Evolutionary conservation across 305 asterid species (phyloP), one percentile per base, ranked within the genome.

Genomic region (Salvia sclarea): DNA sequence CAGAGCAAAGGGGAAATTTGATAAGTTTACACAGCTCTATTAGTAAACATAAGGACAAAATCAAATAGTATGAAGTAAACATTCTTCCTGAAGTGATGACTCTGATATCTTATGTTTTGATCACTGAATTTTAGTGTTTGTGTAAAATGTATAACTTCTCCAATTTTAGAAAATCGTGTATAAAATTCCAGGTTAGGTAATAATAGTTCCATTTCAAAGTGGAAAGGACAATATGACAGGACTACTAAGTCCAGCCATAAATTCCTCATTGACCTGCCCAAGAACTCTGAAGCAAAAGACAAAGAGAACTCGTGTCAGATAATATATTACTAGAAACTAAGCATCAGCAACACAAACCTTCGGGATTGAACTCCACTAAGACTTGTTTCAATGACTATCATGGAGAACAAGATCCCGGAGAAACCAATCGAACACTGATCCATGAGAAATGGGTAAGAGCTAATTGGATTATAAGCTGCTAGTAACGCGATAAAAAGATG

Each of bases 341-440:
- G 72, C 76, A 71, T 64, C 53, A 56, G 43, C 58, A 58, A 66
- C 48, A 75, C 79, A 61, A 73, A 92, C 98, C 96, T 92, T 80
- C 96, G 88, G 71, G 89, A 81, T 80, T 94, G 96, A 52, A 74
- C 85, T 74, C 96, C 96, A 84, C 91, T 93, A 66, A 93, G 85
- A 76, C 88, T 83, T 72, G 97, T 93, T 85, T 91, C 97, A 33
- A 94, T 91, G 71, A 94, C 96, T 41, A 94, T 94, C 98, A 91
- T 88, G n/a, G 98, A 87, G 81, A 94, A 94, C 59, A 94, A 79
- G 71, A 91, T 80, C 67, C 97, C 97, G 4, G 97, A 94, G 86
- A 94, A 94, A 74, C 98, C 98, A 66, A 94, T 94, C 10, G 96
- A 88, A 68, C 98, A 91, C 86, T 91, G 91, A 24, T 82, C 61